These are phyloP conservation scores for Fusarium sp. DNA, from an alignment of 2,329 filamentous ascomycete genomes.

Conservation along the genomic window DNA sequence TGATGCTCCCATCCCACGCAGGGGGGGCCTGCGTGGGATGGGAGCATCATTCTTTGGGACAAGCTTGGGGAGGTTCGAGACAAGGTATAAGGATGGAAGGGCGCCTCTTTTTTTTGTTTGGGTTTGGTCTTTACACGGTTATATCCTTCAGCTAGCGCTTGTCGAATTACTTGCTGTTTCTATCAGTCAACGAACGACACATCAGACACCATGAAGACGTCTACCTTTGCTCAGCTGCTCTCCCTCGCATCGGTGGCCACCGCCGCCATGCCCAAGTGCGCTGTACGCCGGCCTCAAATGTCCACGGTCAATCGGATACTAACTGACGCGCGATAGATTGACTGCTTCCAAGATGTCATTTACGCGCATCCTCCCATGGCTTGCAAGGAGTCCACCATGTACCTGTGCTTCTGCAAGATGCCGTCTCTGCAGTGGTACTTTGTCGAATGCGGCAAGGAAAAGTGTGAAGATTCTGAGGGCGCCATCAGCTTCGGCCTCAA, in stretches of 20 bases:
- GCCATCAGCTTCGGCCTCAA: constrained; percentile 39
- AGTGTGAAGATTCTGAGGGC: constrained; percentile 9
- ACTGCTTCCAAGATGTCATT: constrained; percentile 44
- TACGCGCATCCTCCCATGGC: constrained; percentile 41
- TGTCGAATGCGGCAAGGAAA: constrained; percentile 32
- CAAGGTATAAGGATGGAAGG: background rate
- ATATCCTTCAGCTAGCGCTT: background rate
- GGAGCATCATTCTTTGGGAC: constrained; percentile 24
- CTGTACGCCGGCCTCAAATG: constrained; percentile 13
- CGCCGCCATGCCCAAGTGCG: constrained; percentile 21
- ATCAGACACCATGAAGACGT: constrained; percentile 23
- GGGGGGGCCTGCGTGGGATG: constrained; percentile 24
- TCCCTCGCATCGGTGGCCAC: constrained; percentile 14
- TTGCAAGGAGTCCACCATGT: constrained; percentile 46
- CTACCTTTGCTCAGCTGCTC: constrained; percentile 8
- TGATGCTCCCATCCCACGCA: no score
- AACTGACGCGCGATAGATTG: constrained; percentile 17
- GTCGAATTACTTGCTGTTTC: background rate
- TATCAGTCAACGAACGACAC: background rate
- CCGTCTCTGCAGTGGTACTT: constrained; percentile 38
- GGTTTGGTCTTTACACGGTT: background rate
- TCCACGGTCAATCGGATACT: background rate
- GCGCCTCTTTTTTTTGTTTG: background rate
- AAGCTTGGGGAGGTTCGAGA: background rate
- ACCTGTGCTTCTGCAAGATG: constrained; percentile 46